These are phyloP conservation scores for Claviceps sp. DNA, from an alignment of 2,329 filamentous ascomycete genomes.

Conservation along the genomic window DNA sequence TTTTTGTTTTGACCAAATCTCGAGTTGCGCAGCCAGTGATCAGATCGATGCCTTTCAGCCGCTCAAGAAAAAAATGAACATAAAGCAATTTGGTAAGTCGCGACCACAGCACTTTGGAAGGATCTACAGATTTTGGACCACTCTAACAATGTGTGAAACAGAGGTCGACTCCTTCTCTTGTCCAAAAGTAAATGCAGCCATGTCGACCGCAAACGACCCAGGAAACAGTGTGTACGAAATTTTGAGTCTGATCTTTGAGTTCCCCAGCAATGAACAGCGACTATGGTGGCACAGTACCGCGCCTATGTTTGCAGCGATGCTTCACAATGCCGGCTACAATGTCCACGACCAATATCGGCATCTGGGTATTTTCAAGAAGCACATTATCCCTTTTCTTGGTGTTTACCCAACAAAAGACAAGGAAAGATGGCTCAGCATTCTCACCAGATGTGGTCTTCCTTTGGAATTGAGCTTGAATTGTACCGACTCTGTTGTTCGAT, in stretches of 20 bases:
- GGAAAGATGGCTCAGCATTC: background rate
- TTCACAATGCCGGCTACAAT: background rate
- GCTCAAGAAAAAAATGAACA: no score
- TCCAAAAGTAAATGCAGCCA: background rate
- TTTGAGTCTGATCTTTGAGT: background rate
- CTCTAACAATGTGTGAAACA: background rate
- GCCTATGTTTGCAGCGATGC: background rate
- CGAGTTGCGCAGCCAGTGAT: no score
- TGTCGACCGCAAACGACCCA: background rate
- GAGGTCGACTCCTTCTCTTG: background rate
- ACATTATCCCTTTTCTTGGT: background rate
- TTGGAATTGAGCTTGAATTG: slow-evolving; percentile 3
- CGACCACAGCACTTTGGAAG: no score
- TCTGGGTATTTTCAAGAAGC: background rate
- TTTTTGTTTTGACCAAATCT: no score
- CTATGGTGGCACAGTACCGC: slow-evolving; percentile 3
- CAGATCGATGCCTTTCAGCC: no score
- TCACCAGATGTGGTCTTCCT: background rate
- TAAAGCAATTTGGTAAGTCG: no score
- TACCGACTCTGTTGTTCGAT: background rate
- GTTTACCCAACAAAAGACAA: background rate
- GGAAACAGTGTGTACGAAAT: background rate
- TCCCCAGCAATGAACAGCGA: background rate
- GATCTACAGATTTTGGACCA: background rate
- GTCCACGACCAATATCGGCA: background rate